A percentile compares a stretch with the other conserved stretches of the same genome.
phyloP scores from a whole-genome alignment of 2,329 filamentous ascomycete genomes.

The Juglanconis juglandina region DNA sequence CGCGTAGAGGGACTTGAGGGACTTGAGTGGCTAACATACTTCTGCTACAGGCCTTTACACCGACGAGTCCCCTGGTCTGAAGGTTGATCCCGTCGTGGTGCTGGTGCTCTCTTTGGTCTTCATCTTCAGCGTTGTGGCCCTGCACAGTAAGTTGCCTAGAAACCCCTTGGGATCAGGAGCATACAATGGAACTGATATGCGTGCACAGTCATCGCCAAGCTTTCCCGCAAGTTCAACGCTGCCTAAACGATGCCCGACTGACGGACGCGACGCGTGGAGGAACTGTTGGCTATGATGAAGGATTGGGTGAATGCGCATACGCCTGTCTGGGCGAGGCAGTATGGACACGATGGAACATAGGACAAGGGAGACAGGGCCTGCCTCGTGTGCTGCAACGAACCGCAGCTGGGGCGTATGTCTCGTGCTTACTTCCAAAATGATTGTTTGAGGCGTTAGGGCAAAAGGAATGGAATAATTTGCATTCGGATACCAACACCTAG shows the following conservation, averaged over 20 bases:
- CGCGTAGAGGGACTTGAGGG: neutral
- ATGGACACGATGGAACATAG: neutral
- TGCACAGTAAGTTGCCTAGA: constrained; percentile 74
- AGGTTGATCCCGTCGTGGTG: constrained; percentile 97
- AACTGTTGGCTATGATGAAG: neutral
- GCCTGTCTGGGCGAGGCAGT: neutral
- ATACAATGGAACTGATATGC: constrained; percentile 19
- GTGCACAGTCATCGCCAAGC: constrained; percentile 83
- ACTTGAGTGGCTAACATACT: neutral
- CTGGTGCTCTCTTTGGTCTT: constrained; percentile 95
- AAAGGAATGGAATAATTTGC: neutral
- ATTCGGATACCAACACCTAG: neutral
- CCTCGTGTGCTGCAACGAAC: neutral
- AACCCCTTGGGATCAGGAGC: neutral
- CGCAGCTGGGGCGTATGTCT: neutral
- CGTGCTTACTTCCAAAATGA: neutral
- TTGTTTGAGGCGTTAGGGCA: neutral
- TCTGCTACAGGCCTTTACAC: constrained; percentile 77
- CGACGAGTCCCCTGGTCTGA: constrained; percentile 93
- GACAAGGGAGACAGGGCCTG: neutral
- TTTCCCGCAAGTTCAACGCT: constrained; percentile 77
- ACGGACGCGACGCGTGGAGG: neutral
- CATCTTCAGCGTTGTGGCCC: constrained; percentile 96
- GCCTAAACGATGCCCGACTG: constrained; percentile 40
- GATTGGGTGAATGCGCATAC: neutral